These are phyloP conservation scores for Flaveria floridana DNA, from an alignment of 140 eudicot genomes.

Conservation along the genomic window DNA sequence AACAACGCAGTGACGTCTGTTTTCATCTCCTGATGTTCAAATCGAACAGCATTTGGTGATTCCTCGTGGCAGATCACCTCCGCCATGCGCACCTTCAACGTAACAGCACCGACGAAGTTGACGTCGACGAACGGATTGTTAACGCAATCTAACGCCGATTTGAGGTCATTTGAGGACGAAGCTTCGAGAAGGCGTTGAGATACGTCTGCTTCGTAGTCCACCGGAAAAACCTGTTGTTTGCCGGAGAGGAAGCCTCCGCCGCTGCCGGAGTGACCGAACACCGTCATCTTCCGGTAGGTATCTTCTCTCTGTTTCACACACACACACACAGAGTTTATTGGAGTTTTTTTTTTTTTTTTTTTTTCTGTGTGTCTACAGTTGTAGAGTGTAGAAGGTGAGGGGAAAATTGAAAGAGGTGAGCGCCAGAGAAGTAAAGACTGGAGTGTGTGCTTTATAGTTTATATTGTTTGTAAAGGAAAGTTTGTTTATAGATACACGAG, in stretches of 20 bases:
- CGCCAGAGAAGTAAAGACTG: slow-evolving; percentile 43
- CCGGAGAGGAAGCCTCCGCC: slow-evolving; percentile 60
- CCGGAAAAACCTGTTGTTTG: slow-evolving; percentile 71
- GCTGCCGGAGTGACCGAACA: slow-evolving; percentile 54
- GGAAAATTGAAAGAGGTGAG: slow-evolving; percentile 62
- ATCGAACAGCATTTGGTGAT: slow-evolving; percentile 45
- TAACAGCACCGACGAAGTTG: slow-evolving; percentile 66
- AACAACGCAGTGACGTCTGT: slow-evolving; percentile 81
- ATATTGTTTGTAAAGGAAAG: neutral
- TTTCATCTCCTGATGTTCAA: slow-evolving; percentile 48
- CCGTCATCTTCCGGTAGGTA: slow-evolving; percentile 52
- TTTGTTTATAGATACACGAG: too few relatives aligned
- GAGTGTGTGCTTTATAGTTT: neutral
- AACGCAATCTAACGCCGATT: slow-evolving; percentile 49
- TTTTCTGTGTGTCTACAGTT: slow-evolving; percentile 13
- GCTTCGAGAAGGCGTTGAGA: slow-evolving; percentile 78
- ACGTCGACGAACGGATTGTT: slow-evolving; percentile 74
- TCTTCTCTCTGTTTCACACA: neutral
- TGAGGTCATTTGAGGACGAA: slow-evolving; percentile 45
- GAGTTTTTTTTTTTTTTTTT: neutral
- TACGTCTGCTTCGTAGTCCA: slow-evolving; percentile 74
- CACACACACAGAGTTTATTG: neutral
- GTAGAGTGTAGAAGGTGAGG: neutral
- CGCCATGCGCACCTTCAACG: slow-evolving; percentile 57
- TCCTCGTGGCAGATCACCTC: slow-evolving; percentile 52